These are phyloP conservation scores for Prunus kanzakura DNA, from an alignment of 306 rosid genomes.

Conservation along the genomic window DNA sequence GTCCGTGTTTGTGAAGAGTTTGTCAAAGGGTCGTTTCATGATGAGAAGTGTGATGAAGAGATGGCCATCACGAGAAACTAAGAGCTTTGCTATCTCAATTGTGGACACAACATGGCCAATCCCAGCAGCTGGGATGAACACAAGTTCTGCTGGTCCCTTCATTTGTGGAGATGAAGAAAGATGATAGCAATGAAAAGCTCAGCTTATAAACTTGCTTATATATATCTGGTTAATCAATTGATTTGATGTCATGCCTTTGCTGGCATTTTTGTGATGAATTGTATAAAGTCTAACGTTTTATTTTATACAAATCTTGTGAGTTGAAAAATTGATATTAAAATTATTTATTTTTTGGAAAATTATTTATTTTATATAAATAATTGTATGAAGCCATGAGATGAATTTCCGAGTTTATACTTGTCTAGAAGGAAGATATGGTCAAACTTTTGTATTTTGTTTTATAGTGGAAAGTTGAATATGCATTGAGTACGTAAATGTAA, in stretches of 20 bases:
- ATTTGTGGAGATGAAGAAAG: background rate
- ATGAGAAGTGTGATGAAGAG: constrained; percentile 15
- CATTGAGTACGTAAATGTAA: too few relatives aligned
- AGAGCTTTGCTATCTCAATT: constrained; percentile 13
- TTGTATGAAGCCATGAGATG: too few relatives aligned
- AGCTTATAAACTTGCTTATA: too few relatives aligned
- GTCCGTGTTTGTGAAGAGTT: too few relatives aligned
- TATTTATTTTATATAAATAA: too few relatives aligned
- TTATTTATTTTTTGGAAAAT: too few relatives aligned
- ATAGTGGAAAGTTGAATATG: too few relatives aligned
- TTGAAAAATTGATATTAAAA: background rate
- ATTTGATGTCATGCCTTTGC: background rate
- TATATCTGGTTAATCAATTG: background rate
- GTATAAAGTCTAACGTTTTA: too few relatives aligned
- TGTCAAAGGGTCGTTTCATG: background rate
- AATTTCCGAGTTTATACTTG: too few relatives aligned
- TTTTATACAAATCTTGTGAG: too few relatives aligned
- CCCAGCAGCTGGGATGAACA: constrained; percentile 42
- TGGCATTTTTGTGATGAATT: background rate
- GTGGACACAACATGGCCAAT: constrained; percentile 31
- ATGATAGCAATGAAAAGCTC: background rate
- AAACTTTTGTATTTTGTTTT: too few relatives aligned
- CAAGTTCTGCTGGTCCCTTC: constrained; percentile 32
- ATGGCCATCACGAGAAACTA: constrained; percentile 2
- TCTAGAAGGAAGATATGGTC: too few relatives aligned